Percentiles rank a stretch among this genome's conserved stretches.
Evolutionary conservation across 495 filamentous ascomycete genomes (phyloP).

Genomic region (Bacidia rubella): DNA sequence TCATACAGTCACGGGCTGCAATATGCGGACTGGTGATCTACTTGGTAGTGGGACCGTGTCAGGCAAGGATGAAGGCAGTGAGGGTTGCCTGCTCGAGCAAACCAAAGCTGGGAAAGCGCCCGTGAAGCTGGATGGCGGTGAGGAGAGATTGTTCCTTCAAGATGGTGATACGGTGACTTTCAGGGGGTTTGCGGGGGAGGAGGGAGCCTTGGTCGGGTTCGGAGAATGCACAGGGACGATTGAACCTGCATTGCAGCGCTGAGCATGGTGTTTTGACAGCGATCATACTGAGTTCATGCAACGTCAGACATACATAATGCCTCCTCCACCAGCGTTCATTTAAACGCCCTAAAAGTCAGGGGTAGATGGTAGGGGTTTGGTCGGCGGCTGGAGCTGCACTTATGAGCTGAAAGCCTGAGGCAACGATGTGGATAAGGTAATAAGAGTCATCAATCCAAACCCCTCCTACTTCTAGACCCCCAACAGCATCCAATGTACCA

Average conservation of each 20-base stretch:
- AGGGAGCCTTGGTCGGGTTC: conserved; percentile 29
- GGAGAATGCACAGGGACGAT: conserved; percentile 26
- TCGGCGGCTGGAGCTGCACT: background rate
- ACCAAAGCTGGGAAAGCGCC: conserved; percentile 53
- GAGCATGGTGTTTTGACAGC: background rate
- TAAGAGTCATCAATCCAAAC: too few relatives aligned
- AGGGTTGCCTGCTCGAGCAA: conserved; percentile 74
- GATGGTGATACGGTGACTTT: conserved; percentile 74
- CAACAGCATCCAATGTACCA: too few relatives aligned
- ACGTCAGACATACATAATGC: background rate
- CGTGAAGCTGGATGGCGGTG: conserved; percentile 52
- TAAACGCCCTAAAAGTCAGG: background rate
- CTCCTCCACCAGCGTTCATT: background rate
- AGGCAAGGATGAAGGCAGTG: conserved; percentile 43
- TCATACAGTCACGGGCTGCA: conserved; percentile 77
- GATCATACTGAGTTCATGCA: background rate
- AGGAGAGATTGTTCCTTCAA: conserved; percentile 61
- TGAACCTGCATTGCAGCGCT: conserved; percentile 9
- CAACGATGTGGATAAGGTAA: background rate
- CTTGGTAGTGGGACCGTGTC: conserved; percentile 85
- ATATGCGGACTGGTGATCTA: conserved; percentile 67
- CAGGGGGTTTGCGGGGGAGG: conserved; percentile 45
- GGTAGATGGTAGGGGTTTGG: background rate
- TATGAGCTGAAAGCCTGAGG: background rate
- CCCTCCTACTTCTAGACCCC: too few relatives aligned